These are phyloP conservation scores for Calycina herbarum DNA, from an alignment of 2,329 filamentous ascomycete genomes.

Conservation along the genomic window DNA sequence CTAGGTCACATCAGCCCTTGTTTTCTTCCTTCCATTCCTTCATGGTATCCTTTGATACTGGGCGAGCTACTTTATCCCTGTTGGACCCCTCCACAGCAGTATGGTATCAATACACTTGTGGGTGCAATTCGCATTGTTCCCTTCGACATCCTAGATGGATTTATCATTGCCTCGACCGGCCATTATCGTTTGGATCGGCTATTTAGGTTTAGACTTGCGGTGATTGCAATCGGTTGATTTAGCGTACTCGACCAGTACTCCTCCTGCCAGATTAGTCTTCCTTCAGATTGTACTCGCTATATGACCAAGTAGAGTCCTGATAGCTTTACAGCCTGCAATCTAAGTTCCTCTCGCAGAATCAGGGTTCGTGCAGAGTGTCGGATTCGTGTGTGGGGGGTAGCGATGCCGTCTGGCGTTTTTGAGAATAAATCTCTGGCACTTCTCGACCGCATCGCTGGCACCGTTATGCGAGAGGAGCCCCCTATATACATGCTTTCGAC, in stretches of 20 bases:
- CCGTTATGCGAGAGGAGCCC: background rate
- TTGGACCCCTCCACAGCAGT: background rate
- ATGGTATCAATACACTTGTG: background rate
- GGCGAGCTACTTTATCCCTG: background rate
- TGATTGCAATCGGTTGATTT: background rate
- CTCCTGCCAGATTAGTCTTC: background rate
- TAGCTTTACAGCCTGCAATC: background rate
- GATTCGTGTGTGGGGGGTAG: background rate
- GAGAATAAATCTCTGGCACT: background rate
- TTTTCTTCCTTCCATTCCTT: background rate
- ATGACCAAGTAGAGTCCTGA: background rate
- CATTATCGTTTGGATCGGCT: background rate
- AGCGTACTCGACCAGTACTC: background rate
- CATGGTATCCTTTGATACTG: slow-evolving; percentile 11
- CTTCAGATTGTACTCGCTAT: background rate
- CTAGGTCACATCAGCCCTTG: background rate
- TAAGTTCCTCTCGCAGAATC: background rate
- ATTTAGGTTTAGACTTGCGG: background rate
- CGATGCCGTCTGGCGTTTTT: background rate
- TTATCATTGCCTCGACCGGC: background rate
- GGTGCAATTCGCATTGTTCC: background rate
- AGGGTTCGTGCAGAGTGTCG: background rate
- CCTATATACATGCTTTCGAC: background rate
- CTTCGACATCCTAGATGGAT: background rate
- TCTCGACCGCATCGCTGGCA: background rate